A percentile compares a stretch with the other conserved stretches of the same genome.
Evolutionary conservation across 2,329 filamentous ascomycete species (phyloP).

Genomic region (Aureobasidium melanogenum): DNA sequence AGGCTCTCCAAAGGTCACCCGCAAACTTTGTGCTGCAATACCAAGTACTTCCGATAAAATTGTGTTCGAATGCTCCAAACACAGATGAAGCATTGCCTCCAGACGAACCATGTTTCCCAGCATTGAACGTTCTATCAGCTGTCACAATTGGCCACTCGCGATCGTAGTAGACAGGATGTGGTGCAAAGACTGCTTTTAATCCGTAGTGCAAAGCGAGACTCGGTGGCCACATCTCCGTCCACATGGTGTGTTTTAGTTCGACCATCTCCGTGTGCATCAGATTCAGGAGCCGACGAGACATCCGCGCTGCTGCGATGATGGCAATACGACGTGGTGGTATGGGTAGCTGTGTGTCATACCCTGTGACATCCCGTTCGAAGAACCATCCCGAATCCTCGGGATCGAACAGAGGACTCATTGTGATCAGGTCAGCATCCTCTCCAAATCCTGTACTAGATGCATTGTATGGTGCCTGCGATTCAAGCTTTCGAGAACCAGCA

Average conservation of each 20-base stretch:
- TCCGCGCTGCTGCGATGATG: not conserved
- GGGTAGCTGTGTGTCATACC: not conserved
- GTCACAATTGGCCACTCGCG: not conserved
- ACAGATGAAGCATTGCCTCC: not conserved
- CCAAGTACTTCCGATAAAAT: not conserved
- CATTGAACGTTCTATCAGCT: not conserved
- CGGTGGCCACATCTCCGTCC: not conserved
- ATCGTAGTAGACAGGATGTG: not conserved
- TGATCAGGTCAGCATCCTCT: not conserved
- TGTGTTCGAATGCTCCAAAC: not conserved
- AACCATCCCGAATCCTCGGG: not conserved
- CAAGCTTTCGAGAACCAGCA: slow-evolving; percentile 43
- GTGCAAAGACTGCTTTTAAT: not conserved
- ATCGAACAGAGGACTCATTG: not conserved
- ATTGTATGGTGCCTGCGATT: slow-evolving; percentile 49
- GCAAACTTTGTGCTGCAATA: not conserved
- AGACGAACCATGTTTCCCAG: not conserved
- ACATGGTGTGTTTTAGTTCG: not conserved
- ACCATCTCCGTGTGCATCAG: not conserved
- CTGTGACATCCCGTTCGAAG: not conserved
- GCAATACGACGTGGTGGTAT: not conserved
- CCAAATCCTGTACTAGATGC: slow-evolving; percentile 41
- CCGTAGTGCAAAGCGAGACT: not conserved
- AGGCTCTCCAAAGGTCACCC: not conserved
- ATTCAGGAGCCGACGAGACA: not conserved